Evolutionary conservation across 1,139 yeast genomes (phyloP).

Genomic region (Meyerozyma smithsonii): DNA sequence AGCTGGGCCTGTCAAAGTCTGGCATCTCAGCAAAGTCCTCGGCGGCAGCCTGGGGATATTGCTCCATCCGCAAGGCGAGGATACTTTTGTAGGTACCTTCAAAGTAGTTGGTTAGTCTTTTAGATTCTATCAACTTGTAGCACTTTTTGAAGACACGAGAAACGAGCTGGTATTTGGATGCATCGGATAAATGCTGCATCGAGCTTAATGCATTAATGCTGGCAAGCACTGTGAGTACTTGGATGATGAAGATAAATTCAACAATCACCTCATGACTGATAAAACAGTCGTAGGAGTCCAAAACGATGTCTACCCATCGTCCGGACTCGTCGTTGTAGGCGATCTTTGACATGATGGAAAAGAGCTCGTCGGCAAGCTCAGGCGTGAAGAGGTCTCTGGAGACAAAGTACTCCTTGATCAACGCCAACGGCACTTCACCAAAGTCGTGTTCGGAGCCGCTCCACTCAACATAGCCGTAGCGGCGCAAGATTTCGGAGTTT

Average conservation of each 20-base stretch:
- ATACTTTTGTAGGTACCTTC: slow-evolving; percentile 27
- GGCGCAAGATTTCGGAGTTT: slow-evolving; percentile 77
- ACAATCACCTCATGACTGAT: slow-evolving; percentile 51
- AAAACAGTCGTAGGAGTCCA: slow-evolving; percentile 61
- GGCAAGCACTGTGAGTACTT: slow-evolving; percentile 43
- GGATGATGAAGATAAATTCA: slow-evolving; percentile 52
- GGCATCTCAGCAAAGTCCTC: slow-evolving; percentile 15
- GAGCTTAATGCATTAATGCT: slow-evolving; percentile 30
- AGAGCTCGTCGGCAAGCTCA: slow-evolving; percentile 24
- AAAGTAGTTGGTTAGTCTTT: slow-evolving; percentile 35
- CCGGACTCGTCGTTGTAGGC: slow-evolving; percentile 42
- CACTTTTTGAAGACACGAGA: slow-evolving; percentile 43
- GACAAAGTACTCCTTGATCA: slow-evolving; percentile 33
- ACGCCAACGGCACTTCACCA: slow-evolving; percentile 59
- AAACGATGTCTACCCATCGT: slow-evolving; percentile 38
- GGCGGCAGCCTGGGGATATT: slow-evolving; percentile 36
- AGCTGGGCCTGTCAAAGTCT: slow-evolving; percentile 18
- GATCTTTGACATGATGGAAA: slow-evolving; percentile 23
- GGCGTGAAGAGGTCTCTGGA: slow-evolving; percentile 3
- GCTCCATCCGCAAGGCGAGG: slow-evolving; percentile 27
- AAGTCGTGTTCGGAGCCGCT: slow-evolving; percentile 75
- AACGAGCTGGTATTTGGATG: slow-evolving; percentile 29
- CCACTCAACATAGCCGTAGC: slow-evolving; percentile 86
- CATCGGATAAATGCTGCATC: slow-evolving; percentile 22
- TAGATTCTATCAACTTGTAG: slow-evolving; percentile 41